Conservation (phyloP, 148 eudicot species). For the Cornus controversa region DNA sequence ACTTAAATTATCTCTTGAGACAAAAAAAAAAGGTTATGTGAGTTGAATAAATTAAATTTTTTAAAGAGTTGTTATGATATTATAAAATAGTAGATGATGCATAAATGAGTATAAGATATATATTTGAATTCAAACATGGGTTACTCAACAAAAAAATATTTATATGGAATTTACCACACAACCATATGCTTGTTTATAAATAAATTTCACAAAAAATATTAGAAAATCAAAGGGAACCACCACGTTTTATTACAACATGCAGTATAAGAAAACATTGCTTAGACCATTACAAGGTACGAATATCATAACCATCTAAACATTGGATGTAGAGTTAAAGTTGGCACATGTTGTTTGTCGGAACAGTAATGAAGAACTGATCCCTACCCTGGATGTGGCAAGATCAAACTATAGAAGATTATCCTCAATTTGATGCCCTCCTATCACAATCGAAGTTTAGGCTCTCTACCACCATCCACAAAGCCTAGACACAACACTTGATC, state of each 20-base stretch:
- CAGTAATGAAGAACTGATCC: conserved; percentile 38
- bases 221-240: too few species aligned
- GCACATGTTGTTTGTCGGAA: conserved; percentile 34
- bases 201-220: too few species aligned
- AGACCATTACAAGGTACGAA: neutral
- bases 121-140: too few species aligned
- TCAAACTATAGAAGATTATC: conserved; percentile 53
- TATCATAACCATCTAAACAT: neutral
- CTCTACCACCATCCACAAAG: conserved; percentile 48
- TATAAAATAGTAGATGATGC: too few species aligned
- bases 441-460: conserved; percentile 31
- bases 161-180: too few species aligned
- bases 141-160: too few species aligned
- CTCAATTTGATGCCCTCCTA: conserved; percentile 51
- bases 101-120: too few species aligned
- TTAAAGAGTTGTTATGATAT: too few species aligned
- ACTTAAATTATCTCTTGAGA: too few species aligned
- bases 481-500: conserved; percentile 33
- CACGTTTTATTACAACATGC: neutral
- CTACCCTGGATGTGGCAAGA: conserved; percentile 27
- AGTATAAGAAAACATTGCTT: neutral
- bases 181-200: too few species aligned
- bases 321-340: conserved; percentile 39
- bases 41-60: too few species aligned
- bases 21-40: too few species aligned